These are phyloP conservation scores for Penicillium bovifimosum DNA, from an alignment of 495 filamentous ascomycete genomes.

Conservation along the genomic window DNA sequence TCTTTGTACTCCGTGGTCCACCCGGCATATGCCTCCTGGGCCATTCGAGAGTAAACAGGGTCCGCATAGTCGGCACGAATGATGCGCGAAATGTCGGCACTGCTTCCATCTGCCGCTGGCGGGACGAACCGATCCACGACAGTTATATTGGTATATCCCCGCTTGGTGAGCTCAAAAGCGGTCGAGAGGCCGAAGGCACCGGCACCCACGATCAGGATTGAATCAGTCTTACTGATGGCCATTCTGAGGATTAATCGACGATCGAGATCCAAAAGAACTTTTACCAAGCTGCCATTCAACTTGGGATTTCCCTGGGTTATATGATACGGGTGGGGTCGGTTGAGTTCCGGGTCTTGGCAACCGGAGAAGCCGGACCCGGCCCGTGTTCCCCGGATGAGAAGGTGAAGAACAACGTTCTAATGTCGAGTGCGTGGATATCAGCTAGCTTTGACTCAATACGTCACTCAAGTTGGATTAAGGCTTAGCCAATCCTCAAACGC, in stretches of 20 bases:
- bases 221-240: constrained; percentile 22
- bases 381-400: constrained; percentile 13
- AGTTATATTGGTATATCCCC: constrained; percentile 16
- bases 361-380: constrained; percentile 17
- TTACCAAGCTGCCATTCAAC: not conserved
- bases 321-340: constrained; percentile 7
- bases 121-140: constrained; percentile 51
- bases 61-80: constrained; percentile 66
- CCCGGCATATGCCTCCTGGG: constrained; percentile 48
- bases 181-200: constrained; percentile 16
- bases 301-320: not conserved
- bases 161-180: constrained; percentile 6
- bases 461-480: constrained; percentile 12
- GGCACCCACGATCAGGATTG: constrained; percentile 9
- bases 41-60: constrained; percentile 54
- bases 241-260: constrained; percentile 3
- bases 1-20: constrained; percentile 40
- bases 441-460: not conserved
- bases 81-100: constrained; percentile 57
- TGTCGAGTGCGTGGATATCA: not conserved
- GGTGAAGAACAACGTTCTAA: not conserved
- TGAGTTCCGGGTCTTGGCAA: constrained; percentile 19
- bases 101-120: constrained; percentile 51
- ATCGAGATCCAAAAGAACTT: not conserved
- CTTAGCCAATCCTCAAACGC: constrained; percentile 35